phyloP scores from a whole-genome alignment of 345 rosid genomes.

The Hypericum androsaemum region DNA sequence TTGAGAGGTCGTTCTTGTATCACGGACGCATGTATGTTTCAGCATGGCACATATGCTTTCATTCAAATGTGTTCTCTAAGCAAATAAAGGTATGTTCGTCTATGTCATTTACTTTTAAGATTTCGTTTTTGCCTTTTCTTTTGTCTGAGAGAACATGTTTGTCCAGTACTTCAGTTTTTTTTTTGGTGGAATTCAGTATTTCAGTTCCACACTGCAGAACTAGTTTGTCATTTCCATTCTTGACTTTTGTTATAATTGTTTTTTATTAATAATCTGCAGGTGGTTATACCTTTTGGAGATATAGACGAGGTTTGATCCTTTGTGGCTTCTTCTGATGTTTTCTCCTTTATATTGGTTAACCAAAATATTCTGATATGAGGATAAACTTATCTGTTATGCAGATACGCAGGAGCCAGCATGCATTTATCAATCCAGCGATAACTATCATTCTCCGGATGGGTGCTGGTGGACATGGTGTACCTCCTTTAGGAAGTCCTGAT shows the following conservation, averaged over 20 bases:
- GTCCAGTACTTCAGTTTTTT: not conserved
- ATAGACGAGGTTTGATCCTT: constrained; percentile 64
- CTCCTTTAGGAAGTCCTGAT: constrained; percentile 97
- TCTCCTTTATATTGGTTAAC: not conserved
- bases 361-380: constrained; percentile 8
- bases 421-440: constrained; percentile 90
- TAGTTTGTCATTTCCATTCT: not conserved
- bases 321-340: constrained; percentile 4
- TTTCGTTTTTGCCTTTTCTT: not conserved
- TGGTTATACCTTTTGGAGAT: constrained; percentile 88
- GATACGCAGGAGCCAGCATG: constrained; percentile 97
- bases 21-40: constrained; percentile 99
- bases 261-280: constrained; percentile 34
- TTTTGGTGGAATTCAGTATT: no score
- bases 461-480: constrained; percentile 99
- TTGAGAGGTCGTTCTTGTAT: constrained; percentile 94
- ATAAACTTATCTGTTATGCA: constrained; percentile 16
- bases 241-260: not conserved
- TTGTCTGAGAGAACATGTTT: not conserved
- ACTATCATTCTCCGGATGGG: constrained; percentile 93
- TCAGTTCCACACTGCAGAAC: no score
- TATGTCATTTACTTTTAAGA: constrained; percentile 1
- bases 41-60: constrained; percentile 97
- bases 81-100: constrained; percentile 76
- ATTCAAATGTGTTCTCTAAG: constrained; percentile 95